Evolutionary conservation across 202 grass and related monocot species (phyloP).

Genomic region (Panicum hallii): DNA sequence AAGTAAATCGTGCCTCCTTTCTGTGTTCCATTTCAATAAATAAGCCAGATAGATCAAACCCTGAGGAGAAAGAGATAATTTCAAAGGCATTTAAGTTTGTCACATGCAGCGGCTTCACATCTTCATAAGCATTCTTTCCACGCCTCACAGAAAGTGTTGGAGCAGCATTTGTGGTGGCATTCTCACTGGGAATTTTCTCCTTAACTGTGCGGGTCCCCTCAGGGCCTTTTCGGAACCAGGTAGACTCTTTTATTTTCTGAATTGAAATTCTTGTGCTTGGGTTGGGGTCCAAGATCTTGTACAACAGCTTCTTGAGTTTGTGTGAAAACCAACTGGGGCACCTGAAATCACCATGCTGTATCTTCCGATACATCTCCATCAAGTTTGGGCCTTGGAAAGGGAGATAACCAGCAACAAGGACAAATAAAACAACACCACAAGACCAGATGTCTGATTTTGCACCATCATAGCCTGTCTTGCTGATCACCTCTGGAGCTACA

Average conservation of each 20-base stretch:
- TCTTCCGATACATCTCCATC: constrained; percentile 90
- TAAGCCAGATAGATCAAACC: constrained; percentile 83
- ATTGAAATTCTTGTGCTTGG: constrained; percentile 76
- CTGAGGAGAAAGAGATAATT: constrained; percentile 82
- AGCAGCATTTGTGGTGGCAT: constrained; percentile 14
- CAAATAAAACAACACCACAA: constrained; percentile 85
- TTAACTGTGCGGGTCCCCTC: constrained; percentile 39
- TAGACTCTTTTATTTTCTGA: constrained; percentile 70
- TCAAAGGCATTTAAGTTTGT: constrained; percentile 87
- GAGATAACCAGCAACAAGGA: constrained; percentile 73
- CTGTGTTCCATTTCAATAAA: constrained; percentile 58
- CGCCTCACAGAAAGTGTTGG: constrained; percentile 14
- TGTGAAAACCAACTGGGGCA: constrained; percentile 75
- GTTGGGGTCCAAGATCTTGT: constrained; percentile 82
- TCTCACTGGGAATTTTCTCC: constrained; percentile 35
- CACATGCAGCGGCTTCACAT: constrained; percentile 45
- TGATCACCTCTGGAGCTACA: constrained; percentile 87
- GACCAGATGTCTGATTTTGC: constrained; percentile 94
- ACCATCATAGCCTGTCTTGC: constrained; percentile 80
- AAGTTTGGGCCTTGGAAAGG: constrained; percentile 88
- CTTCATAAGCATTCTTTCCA: constrained; percentile 37
- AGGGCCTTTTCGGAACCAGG: constrained; percentile 82
- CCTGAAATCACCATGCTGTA: constrained; percentile 69
- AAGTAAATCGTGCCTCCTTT: constrained; percentile 78
- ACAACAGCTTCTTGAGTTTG: constrained; percentile 65